Evolutionary conservation across 768 basidiomycete species (phyloP).

Genomic region (Pulveroboletus frians): DNA sequence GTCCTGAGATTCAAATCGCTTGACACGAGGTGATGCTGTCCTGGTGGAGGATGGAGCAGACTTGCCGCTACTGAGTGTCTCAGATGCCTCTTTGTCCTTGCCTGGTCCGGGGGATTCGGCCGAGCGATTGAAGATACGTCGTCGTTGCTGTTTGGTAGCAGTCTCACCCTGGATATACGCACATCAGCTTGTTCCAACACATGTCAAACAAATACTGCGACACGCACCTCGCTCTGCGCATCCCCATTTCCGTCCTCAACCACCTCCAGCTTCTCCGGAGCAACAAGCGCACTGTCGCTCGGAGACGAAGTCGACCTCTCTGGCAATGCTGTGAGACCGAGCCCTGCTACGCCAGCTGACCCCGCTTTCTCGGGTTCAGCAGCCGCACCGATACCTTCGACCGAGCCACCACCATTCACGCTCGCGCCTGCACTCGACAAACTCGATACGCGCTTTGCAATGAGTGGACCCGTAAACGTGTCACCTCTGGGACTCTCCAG

Average conservation of each 20-base stretch:
- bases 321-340: conserved; percentile 30
- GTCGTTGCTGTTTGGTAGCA: conserved; percentile 36
- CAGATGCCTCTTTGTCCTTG: conserved; percentile 34
- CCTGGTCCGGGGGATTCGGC: conserved; percentile 28
- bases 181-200: not conserved
- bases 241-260: conserved; percentile 46
- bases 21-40: conserved; percentile 17
- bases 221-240: conserved; percentile 61
- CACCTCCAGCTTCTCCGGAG: conserved; percentile 28
- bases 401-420: conserved; percentile 22
- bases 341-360: conserved; percentile 20
- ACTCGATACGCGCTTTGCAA: conserved; percentile 23
- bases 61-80: conserved; percentile 26
- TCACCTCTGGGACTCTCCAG: conserved; percentile 32
- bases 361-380: conserved; percentile 19
- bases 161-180: conserved; percentile 43
- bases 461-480: conserved; percentile 11
- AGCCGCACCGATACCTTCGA: conserved; percentile 14
- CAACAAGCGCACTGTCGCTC: conserved; percentile 53
- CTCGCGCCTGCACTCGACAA: conserved; percentile 26
- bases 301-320: conserved; percentile 55
- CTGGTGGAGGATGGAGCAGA: conserved; percentile 20
- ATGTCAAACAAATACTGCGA: not conserved
- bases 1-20: conserved; percentile 23
- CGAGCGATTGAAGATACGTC: conserved; percentile 61